These are phyloP conservation scores for Picochlorum sp. DNA, from an alignment of 139 green algal species.

Conservation along the genomic window DNA sequence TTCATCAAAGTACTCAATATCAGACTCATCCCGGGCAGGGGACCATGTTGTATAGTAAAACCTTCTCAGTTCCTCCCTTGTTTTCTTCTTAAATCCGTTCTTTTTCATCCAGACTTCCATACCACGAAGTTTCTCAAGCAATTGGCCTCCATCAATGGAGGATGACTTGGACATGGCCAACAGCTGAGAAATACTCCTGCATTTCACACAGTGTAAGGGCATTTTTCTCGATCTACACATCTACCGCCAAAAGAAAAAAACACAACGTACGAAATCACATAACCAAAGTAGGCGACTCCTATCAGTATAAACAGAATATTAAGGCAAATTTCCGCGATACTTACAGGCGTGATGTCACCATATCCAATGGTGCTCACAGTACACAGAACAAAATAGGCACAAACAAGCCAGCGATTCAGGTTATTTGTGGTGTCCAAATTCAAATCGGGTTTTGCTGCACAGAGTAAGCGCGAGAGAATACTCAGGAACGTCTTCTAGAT, in stretches of 20 bases:
- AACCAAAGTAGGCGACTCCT: conserved; percentile 24
- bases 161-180: neutral
- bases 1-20: neutral
- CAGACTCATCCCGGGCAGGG: neutral
- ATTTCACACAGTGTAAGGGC: no score
- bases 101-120: conserved; percentile 9
- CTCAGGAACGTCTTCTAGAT: no score
- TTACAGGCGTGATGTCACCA: conserved; percentile 13
- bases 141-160: neutral
- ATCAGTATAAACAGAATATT: neutral
- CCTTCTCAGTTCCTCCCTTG: conserved; percentile 9
- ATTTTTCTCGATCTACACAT: no score
- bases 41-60: conserved; percentile 1
- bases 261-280: conserved; percentile 5
- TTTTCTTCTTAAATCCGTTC: neutral
- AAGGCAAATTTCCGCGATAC: neutral
- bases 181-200: neutral
- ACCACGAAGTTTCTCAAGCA: neutral
- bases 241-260: no score
- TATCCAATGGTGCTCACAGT: conserved; percentile 21
- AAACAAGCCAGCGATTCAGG: conserved; percentile 13
- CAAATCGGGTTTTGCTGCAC: neutral
- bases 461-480: no score
- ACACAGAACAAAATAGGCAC: conserved; percentile 14
- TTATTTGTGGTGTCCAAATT: conserved; percentile 4